A percentile compares a stretch with the other conserved stretches of the same genome.
These are phyloP conservation scores for Aegilops tauschii DNA, from an alignment of 176 grass and related monocot genomes.

Conservation along the genomic window DNA sequence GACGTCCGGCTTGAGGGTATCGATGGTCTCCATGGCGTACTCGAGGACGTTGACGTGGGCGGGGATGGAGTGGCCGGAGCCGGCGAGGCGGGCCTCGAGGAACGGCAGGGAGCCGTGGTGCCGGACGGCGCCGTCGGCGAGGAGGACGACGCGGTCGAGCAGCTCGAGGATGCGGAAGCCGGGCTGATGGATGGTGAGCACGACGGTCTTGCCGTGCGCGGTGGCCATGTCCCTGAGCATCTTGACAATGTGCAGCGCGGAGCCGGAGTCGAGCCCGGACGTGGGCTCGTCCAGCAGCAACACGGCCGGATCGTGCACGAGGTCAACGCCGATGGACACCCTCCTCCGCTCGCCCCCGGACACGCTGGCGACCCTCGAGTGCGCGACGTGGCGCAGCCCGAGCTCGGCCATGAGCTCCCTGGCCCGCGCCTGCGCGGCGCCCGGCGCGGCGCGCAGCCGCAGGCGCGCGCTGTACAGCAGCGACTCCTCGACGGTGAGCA, in stretches of 20 bases:
- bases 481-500: conserved; percentile 87
- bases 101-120: conserved; percentile 71
- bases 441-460: conserved; percentile 31
- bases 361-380: conserved; percentile 48
- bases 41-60: conserved; percentile 88
- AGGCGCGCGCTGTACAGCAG: conserved; percentile 85
- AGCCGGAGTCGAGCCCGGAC: conserved; percentile 70
- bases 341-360: conserved; percentile 77
- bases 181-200: conserved; percentile 90
- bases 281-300: conserved; percentile 94
- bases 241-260: conserved; percentile 79
- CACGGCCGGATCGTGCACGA: conserved; percentile 85
- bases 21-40: conserved; percentile 83
- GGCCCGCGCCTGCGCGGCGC: conserved; percentile 24
- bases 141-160: conserved; percentile 66
- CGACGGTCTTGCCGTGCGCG: conserved; percentile 54
- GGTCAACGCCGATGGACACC: conserved; percentile 81
- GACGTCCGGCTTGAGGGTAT: conserved; percentile 29
- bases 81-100: conserved; percentile 50
- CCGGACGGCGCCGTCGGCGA: conserved; percentile 60
- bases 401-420: conserved; percentile 66
- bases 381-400: conserved; percentile 55
- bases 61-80: conserved; percentile 59
- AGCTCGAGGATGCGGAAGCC: conserved; percentile 88
- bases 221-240: conserved; percentile 72